A percentile compares a stretch with the other conserved stretches of the same genome.
Evolutionary conservation across 768 basidiomycete species (phyloP).

Genomic region (Agaricus sinodeliciosus): DNA sequence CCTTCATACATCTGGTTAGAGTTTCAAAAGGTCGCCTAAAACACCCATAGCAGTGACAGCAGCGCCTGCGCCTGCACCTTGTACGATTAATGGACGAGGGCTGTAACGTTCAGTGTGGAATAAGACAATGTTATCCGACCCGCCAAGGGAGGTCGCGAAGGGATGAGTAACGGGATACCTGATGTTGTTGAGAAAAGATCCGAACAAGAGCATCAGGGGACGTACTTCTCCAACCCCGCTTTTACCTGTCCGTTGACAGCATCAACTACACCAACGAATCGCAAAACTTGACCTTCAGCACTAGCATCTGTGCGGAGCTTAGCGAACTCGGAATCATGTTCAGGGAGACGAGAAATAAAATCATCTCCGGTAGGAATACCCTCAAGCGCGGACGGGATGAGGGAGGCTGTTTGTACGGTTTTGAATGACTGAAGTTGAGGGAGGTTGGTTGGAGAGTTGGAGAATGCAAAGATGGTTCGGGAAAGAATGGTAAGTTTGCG

Average conservation of each 20-base stretch:
- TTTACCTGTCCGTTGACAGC: slow-evolving; percentile 63
- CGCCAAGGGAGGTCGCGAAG: slow-evolving; percentile 92
- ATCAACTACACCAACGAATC: slow-evolving; percentile 95
- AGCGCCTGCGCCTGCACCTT: slow-evolving; percentile 96
- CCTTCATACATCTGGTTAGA: background rate
- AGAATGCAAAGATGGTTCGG: slow-evolving; percentile 52
- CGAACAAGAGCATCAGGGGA: slow-evolving; percentile 10
- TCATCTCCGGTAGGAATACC: slow-evolving; percentile 68
- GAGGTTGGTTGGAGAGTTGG: slow-evolving; percentile 27
- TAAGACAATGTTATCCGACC: slow-evolving; percentile 97
- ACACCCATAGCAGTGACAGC: slow-evolving; percentile 99
- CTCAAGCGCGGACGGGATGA: slow-evolving; percentile 75
- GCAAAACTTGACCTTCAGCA: slow-evolving; percentile 74
- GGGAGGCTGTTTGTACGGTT: slow-evolving; percentile 76
- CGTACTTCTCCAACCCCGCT: slow-evolving; percentile 86
- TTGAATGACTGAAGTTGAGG: slow-evolving; percentile 70
- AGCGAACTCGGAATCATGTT: slow-evolving; percentile 77
- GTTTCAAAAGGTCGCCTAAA: slow-evolving; percentile 54
- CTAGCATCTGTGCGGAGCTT: slow-evolving; percentile 72
- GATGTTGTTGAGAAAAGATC: background rate
- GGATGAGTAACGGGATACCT: slow-evolving; percentile 90
- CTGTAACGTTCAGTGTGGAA: slow-evolving; percentile 94
- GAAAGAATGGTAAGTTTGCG: slow-evolving; percentile 95
- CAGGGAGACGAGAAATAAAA: slow-evolving; percentile 73
- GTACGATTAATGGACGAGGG: slow-evolving; percentile 83